phyloP scores from a whole-genome alignment of 140 eudicot genomes.

The Oenanthe javanica region DNA sequence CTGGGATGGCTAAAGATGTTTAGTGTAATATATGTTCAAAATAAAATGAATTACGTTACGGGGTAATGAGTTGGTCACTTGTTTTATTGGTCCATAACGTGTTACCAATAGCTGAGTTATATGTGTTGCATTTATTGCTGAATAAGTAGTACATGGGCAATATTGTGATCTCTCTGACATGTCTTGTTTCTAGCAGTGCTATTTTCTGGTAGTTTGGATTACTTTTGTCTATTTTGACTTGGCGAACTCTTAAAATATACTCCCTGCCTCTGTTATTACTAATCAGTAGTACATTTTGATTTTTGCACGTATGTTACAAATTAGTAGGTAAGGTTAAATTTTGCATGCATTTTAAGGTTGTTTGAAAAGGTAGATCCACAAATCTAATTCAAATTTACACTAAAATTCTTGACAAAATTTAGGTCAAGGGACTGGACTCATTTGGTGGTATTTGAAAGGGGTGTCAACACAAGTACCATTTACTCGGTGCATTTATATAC shows the following conservation, averaged over 20 bases:
- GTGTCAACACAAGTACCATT: too few relatives aligned
- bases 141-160: background rate
- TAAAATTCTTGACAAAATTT: background rate
- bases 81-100: background rate
- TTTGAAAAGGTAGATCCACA: too few relatives aligned
- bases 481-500: background rate
- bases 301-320: too few relatives aligned
- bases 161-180: background rate
- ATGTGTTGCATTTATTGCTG: background rate
- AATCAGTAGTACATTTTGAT: too few relatives aligned
- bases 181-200: background rate
- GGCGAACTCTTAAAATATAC: background rate
- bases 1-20: slow-evolving; percentile 78
- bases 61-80: background rate
- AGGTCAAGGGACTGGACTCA: background rate
- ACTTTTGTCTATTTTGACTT: background rate
- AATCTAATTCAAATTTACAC: background rate
- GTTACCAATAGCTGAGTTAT: background rate
- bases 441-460: background rate
- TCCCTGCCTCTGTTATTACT: too few relatives aligned
- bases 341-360: too few relatives aligned
- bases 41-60: background rate
- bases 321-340: too few relatives aligned
- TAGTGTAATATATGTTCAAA: slow-evolving; percentile 13
- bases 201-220: too few relatives aligned